Base-by-base conservation (phyloP, 2,329 filamentous ascomycete genomes). In the Cytospora piceicola region DNA sequence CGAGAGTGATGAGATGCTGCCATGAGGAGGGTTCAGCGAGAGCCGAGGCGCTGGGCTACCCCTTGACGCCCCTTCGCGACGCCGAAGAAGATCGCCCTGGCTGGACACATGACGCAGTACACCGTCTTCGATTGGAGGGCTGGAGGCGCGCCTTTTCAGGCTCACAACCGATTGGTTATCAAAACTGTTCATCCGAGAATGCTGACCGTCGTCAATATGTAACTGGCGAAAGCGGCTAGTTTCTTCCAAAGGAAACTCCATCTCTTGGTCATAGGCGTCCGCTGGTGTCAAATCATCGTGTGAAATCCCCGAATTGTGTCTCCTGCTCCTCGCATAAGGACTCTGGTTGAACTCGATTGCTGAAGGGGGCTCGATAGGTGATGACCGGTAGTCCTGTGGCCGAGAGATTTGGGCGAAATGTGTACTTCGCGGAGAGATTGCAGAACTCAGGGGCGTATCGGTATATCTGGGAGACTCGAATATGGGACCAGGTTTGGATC, bases 141-240 rank as follows among this genome's bases (percentile, higher is more conserved):
- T 87, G 0, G 83, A 84, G 2, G 85, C 85, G 49, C 85, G 79
- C 56, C 85, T 80, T 75, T 88, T 88, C 67, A 81, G 81, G 8
- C 84, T 83, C 11, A 75, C 72, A 2, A 46, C n/a, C 20, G 79
- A 73, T 52, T 82, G 77, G 67, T 76, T 78, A 30, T 80, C 78
- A 60, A 58, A 68, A 32, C 32, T 68, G 46, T 68, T 54, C 68
- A 70, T 57, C 66, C 71, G 46, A 66, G 68, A 68, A 69, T 69
- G 68, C 17, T 66, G 67, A 20, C 64, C 49, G 6, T 75, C 83
- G 56, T 86, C 83, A 24, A 84, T 78, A 24, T 81, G 80, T 11
- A 85, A 69, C 59, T 75, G 75, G 32, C 74, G 73, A 62, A 80
- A 73, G 9, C 78, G 75, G 15, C 74, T 74, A 0, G 77, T 74